Base-by-base conservation (phyloP, 2,329 filamentous ascomycete genomes). In the Drechslera avenae region DNA sequence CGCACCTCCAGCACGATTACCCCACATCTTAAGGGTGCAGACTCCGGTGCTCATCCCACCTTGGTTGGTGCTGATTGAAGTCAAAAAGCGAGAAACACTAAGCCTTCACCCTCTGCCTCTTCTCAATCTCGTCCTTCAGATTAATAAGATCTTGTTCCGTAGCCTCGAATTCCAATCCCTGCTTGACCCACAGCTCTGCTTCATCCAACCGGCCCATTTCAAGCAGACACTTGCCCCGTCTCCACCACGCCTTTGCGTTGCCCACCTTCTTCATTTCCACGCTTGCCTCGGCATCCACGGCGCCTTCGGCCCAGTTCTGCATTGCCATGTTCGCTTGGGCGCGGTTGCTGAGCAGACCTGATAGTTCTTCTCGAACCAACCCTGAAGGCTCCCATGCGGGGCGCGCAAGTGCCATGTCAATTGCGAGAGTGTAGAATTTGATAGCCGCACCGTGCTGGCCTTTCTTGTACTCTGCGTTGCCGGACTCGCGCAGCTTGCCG, bases 191-290 rank as follows among this genome's bases (percentile, higher is more conserved):
- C 57, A 87, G 85, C 64, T 80, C 80, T 1, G 92, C 91, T 83
- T 97, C 93, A 47, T 89, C 86, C 67, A 90, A 76, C 54, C 93
- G 76, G 1, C 89, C 88, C 94, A 97, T 97, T 84, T 99, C 94
- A 60, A 88, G 76, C 69, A 97, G 75, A 70, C 91, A 95, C 77
- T 86, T 86, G 8, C 90, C 94, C 55, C 90, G 81, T 55, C 94
- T 81, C 87, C 91, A 97, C 91, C 93, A 97, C 0, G 87, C 92
- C 84, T 97, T 97, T 1, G 90, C 86, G 73, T 99, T 97, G 32
- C 88, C 91, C 34, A 87, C 83, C 60, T 86, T 84, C 81, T 93
- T 92, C 56, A 90, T 86, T 79, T 96, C 92, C 35, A 96, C 88
- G 71, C 90, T 94, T 23, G 86, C 84, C 78, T 95, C 88, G 3